Base-by-base conservation (phyloP, 164 flowering plant genomes). In the Chimonanthus praecox region DNA sequence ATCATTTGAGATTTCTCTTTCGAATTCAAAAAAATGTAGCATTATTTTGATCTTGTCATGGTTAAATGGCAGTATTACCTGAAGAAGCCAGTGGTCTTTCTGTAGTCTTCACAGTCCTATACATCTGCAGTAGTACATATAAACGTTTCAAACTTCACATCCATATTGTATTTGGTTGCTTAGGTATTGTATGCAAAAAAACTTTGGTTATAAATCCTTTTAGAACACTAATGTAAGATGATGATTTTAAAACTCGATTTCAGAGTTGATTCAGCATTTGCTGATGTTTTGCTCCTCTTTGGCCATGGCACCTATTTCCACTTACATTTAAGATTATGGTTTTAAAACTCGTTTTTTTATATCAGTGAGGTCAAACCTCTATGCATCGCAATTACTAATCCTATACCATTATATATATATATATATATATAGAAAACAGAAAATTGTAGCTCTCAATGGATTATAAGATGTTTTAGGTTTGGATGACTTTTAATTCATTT, bases 61-160 rank as follows among this genome's bases (percentile, higher is more conserved):
- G 33, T 33, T 33, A 33, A 33, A 33, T 33, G 46, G 4, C n/a
- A 21, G 49, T 8, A n/a, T 64, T 72, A 94, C 99, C 99, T 72
- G 99, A 89, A 79, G 93, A 83, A 75, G 89, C 91, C 18, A 94
- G 89, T 44, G 94, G 88, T 81, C 87, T 87, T 72, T 95, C 99
- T 1, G 99, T 95, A 0, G 98, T 93, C 86, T 93, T 95, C 67
- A 95, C 92, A 0, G 99, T 95, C 71, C 99, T 81, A 83, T 95
- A 95, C 99, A 95, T 95, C 99, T 94, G 84, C 78, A 80, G 71
- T 16, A n/a, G 61, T 47, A 73, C 45, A 13, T n/a, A 50, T 20
- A 58, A 66, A 73, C 8, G 2, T 13, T 58, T 6, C 58, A 71
- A 44, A 58, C 13, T 48, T 7, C 44, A 33, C 20, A 20, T 20